A percentile compares a stretch with the other conserved stretches of the same genome.
Evolutionary conservation across 352 stramenopile genomes (phyloP).

Genomic region (Globisporangium emineosum): DNA sequence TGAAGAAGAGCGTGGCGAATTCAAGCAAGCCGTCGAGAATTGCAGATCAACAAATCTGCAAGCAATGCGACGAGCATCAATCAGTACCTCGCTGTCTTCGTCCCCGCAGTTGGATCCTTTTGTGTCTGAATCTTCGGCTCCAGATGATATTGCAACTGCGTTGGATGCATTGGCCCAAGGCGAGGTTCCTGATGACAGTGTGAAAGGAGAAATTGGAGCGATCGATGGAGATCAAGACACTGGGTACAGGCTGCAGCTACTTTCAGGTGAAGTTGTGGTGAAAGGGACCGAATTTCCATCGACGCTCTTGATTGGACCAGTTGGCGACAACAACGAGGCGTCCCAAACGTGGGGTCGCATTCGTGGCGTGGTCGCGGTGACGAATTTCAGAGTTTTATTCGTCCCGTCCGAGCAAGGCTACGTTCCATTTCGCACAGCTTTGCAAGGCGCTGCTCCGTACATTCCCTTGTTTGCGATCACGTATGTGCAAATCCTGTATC

Average conservation of each 20-base stretch:
- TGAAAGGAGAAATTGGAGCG: neutral
- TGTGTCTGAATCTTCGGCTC: conserved; percentile 22
- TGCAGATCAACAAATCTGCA: conserved; percentile 42
- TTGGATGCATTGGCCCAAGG: neutral
- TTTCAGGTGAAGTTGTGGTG: conserved; percentile 39
- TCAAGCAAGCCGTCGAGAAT: conserved; percentile 58
- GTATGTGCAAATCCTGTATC: conserved; percentile 53
- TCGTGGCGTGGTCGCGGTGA: conserved; percentile 58
- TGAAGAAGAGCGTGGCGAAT: conserved; percentile 61
- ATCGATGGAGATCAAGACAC: conserved; percentile 5
- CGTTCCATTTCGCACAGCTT: conserved; percentile 31
- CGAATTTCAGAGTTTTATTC: conserved; percentile 81
- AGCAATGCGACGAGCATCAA: conserved; percentile 34
- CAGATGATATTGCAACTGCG: conserved; percentile 17
- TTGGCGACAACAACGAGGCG: conserved; percentile 52
- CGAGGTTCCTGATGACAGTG: neutral
- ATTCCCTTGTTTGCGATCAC: conserved; percentile 77
- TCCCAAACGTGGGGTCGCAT: conserved; percentile 64
- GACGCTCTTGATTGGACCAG: conserved; percentile 59
- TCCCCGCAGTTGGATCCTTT: conserved; percentile 21
- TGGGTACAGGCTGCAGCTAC: conserved; percentile 10
- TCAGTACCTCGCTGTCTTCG: conserved; percentile 18
- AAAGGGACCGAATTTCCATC: conserved; percentile 45
- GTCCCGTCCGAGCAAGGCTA: conserved; percentile 51
- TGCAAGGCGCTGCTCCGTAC: conserved; percentile 51